These are phyloP conservation scores for Guyanaporus albipodus DNA, from an alignment of 768 basidiomycete genomes.

Conservation along the genomic window DNA sequence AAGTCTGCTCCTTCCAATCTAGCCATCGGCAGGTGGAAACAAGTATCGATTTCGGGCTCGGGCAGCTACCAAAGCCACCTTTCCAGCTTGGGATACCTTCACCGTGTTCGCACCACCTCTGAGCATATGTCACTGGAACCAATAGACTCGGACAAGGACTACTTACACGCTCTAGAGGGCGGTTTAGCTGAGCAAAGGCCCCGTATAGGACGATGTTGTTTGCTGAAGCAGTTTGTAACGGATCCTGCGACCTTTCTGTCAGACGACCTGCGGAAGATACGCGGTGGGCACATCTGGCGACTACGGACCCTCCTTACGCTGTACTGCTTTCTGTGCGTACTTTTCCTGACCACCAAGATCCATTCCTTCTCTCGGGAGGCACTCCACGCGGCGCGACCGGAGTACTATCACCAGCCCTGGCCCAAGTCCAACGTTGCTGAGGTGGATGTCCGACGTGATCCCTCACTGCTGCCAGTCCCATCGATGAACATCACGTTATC, in stretches of 20 bases:
- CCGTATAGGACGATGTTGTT: conserved; percentile 18
- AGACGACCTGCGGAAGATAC: conserved; percentile 26
- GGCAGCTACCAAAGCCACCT: conserved; percentile 46
- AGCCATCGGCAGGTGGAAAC: conserved; percentile 12
- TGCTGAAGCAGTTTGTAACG: conserved; percentile 25
- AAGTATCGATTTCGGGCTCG: conserved; percentile 30
- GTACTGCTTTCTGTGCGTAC: conserved; percentile 42
- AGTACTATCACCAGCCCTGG: neutral
- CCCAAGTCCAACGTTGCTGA: neutral
- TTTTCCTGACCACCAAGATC: conserved; percentile 35
- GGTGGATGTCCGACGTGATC: neutral
- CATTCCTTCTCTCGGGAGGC: conserved; percentile 5
- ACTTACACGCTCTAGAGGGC: conserved; percentile 14
- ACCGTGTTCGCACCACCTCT: conserved; percentile 34
- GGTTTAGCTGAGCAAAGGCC: conserved; percentile 16
- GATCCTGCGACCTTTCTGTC: conserved; percentile 23
- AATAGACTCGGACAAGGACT: conserved; percentile 3
- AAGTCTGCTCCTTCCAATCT: conserved; percentile 25
- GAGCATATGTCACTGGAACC: conserved; percentile 16
- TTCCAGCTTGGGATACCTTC: conserved; percentile 39
- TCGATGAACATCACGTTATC: conserved; percentile 26
- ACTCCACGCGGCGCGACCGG: neutral
- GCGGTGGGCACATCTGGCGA: conserved; percentile 22
- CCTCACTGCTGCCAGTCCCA: conserved; percentile 21
- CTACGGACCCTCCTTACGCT: conserved; percentile 32